A percentile compares a stretch with the other conserved stretches of the same genome.
Conservation (phyloP, 768 basidiomycete species). For the Hypsizygus marmoreus region DNA sequence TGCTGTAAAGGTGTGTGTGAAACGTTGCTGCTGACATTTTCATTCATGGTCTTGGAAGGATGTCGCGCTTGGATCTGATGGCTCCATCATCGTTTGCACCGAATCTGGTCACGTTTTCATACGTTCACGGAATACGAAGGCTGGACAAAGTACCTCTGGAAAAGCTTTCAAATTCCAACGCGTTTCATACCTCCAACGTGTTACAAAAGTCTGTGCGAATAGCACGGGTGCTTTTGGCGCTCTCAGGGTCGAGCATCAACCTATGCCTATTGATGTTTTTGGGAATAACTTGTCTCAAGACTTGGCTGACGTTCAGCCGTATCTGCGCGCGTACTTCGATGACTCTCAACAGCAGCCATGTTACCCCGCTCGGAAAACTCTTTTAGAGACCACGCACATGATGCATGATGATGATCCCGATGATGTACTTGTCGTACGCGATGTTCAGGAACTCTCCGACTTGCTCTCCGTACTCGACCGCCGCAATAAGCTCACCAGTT, state of each 20-base stretch:
- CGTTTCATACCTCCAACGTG: conserved; percentile 82
- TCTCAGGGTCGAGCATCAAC: conserved; percentile 70
- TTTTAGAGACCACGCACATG: not conserved
- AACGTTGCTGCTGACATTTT: conserved; percentile 1
- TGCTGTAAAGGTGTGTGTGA: conserved; percentile 63
- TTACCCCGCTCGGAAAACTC: not conserved
- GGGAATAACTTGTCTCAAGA: conserved; percentile 68
- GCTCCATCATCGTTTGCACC: conserved; percentile 89
- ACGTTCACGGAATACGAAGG: conserved; percentile 57
- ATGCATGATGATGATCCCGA: conserved; percentile 33
- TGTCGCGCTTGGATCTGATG: conserved; percentile 85
- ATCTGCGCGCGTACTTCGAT: conserved; percentile 37
- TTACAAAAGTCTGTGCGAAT: conserved; percentile 81
- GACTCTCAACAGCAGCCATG: no score
- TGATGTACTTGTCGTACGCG: conserved; percentile 37
- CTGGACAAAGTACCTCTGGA: conserved; percentile 24
- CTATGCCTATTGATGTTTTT: conserved; percentile 51
- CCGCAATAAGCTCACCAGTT: conserved; percentile 24
- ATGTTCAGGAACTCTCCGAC: conserved; percentile 33
- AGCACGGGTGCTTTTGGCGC: conserved; percentile 89
- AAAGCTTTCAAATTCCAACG: conserved; percentile 79
- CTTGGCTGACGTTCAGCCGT: conserved; percentile 67
- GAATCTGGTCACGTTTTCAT: conserved; percentile 94
- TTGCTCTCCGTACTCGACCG: conserved; percentile 34
- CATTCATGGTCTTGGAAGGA: conserved; percentile 43